A percentile compares a stretch with the other conserved stretches of the same genome.
These are phyloP conservation scores for Oidiodendron maius DNA, from an alignment of 495 filamentous ascomycete species.

Conservation along the genomic window DNA sequence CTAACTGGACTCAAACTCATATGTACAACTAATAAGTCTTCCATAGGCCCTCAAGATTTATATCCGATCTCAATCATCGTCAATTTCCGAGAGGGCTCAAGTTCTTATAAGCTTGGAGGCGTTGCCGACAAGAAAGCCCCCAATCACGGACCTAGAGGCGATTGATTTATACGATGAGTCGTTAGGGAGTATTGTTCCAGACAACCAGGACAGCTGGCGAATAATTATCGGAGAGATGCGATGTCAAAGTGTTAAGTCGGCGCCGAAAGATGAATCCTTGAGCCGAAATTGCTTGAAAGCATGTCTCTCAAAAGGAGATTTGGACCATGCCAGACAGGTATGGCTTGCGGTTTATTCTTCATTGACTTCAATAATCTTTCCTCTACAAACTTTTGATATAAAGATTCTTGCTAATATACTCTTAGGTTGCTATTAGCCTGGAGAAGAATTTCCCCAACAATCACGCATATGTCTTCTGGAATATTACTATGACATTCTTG, in stretches of 20 bases:
- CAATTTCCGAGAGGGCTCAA: constrained; percentile 37
- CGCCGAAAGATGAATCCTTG: constrained; percentile 41
- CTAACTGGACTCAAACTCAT: no score
- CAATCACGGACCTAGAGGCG: constrained; percentile 11
- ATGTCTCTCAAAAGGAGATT: constrained; percentile 41
- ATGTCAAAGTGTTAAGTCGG: constrained; percentile 46
- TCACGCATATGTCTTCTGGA: constrained; percentile 23
- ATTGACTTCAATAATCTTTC: not conserved
- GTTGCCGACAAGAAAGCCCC: constrained; percentile 23
- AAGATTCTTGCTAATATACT: not conserved
- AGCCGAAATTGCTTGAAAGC: constrained; percentile 45
- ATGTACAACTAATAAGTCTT: constrained; percentile 1
- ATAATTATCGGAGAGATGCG: constrained; percentile 37
- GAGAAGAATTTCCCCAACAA: constrained; percentile 22
- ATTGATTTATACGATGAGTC: constrained; percentile 23
- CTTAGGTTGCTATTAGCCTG: constrained; percentile 22
- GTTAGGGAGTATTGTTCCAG: constrained; percentile 7
- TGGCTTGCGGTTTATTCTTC: not conserved
- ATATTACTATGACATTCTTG: constrained; percentile 20
- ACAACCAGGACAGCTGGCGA: constrained; percentile 13
- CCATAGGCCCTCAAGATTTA: constrained; percentile 20
- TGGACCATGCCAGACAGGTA: constrained; percentile 48
- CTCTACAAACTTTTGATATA: not conserved
- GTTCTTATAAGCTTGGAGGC: constrained; percentile 30
- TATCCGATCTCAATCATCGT: constrained; percentile 13